These are phyloP conservation scores for Pelargonium fulgidum DNA, from an alignment of 441 rosid genomes.

Conservation along the genomic window DNA sequence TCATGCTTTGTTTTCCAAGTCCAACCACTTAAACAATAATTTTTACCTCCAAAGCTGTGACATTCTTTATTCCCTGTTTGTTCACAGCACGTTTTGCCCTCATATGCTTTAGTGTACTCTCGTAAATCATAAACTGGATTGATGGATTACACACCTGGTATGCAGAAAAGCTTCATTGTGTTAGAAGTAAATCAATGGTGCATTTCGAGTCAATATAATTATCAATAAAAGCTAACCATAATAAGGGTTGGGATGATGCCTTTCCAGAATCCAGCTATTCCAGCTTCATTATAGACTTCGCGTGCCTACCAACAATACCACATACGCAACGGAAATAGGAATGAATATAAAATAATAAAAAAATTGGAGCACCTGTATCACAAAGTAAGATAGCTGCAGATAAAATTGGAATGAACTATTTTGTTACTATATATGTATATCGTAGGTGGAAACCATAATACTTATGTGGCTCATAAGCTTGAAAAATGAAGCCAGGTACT, in stretches of 20 bases:
- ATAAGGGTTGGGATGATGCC: slow-evolving; percentile 64
- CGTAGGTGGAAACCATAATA: background rate
- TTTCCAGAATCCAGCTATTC: slow-evolving; percentile 64
- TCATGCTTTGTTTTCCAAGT: background rate
- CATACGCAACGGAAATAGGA: slow-evolving; percentile 2
- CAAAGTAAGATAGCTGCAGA: background rate
- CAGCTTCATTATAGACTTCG: slow-evolving; percentile 57
- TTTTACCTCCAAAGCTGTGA: slow-evolving; percentile 54
- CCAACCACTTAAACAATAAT: background rate
- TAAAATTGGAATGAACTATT: background rate
- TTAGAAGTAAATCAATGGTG: slow-evolving; percentile 13
- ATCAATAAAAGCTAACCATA: slow-evolving; percentile 41
- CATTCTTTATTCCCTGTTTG: slow-evolving; percentile 34
- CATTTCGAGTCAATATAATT: slow-evolving; percentile 9
- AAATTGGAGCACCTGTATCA: background rate
- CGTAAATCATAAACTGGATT: slow-evolving; percentile 70
- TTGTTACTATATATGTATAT: background rate
- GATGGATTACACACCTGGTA: slow-evolving; percentile 68
- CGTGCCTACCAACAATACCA: slow-evolving; percentile 29
- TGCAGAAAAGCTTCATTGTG: slow-evolving; percentile 13
- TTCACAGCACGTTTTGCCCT: slow-evolving; percentile 38
- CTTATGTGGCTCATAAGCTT: background rate
- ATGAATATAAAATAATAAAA: background rate
- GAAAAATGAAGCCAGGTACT: slow-evolving; percentile 15
- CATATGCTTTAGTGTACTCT: slow-evolving; percentile 45